Percentiles rank a stretch among this genome's conserved stretches.
phyloP scores from a whole-genome alignment of 2,329 filamentous ascomycete species.

The Cercospora sp. region DNA sequence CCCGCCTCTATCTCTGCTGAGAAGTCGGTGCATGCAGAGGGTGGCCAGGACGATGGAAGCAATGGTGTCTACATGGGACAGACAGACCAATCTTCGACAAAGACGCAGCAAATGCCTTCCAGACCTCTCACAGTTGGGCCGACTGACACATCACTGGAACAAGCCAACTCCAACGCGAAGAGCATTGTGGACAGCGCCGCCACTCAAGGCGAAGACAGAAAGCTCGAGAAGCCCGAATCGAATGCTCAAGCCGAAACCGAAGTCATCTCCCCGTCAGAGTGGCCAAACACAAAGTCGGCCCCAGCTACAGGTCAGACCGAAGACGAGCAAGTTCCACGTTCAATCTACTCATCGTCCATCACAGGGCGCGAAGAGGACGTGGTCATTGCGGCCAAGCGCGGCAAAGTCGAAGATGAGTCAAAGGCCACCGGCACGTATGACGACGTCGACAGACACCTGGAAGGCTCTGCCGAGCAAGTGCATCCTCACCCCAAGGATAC shows the following conservation, averaged over 20 bases:
- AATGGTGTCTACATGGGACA: constrained; percentile 8
- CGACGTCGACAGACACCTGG: constrained; percentile 37
- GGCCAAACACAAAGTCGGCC: neutral
- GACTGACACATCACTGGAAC: neutral
- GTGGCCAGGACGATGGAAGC: neutral
- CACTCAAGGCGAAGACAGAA: constrained; percentile 23
- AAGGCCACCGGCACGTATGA: constrained; percentile 28
- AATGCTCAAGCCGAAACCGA: constrained; percentile 27
- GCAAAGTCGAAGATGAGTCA: constrained; percentile 29
- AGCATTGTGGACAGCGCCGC: constrained; percentile 29
- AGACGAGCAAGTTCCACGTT: constrained; percentile 13
- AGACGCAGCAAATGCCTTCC: neutral
- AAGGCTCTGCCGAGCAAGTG: constrained; percentile 32
- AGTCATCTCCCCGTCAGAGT: constrained; percentile 7
- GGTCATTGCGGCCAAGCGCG: constrained; percentile 11
- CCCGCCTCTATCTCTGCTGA: neutral
- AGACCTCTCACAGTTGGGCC: neutral
- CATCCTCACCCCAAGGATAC: constrained; percentile 40
- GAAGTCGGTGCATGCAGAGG: neutral
- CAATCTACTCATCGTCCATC: constrained; percentile 30
- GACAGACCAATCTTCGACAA: neutral
- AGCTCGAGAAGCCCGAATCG: constrained; percentile 25
- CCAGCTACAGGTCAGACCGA: neutral
- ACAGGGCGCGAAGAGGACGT: constrained; percentile 24
- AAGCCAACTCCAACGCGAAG: constrained; percentile 16